Evolutionary conservation across 2,329 filamentous ascomycete species (phyloP).

Genomic region (Paraconiothyrium brasiliense): DNA sequence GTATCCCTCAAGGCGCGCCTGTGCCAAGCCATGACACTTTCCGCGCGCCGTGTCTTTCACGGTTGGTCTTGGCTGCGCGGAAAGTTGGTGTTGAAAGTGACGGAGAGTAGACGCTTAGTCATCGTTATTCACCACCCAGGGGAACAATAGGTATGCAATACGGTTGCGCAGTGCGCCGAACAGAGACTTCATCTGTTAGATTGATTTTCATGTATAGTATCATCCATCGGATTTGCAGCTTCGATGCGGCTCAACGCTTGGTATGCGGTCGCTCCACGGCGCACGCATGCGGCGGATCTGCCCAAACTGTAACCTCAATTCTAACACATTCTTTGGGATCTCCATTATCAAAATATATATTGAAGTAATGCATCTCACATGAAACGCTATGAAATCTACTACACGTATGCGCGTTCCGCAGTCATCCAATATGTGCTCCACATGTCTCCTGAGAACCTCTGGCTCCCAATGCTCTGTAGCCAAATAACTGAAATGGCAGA

Average conservation of each 20-base stretch:
- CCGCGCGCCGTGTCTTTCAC: not conserved
- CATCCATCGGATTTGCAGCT: no score
- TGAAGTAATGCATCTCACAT: no score
- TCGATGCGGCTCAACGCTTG: no score
- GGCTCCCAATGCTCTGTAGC: no score
- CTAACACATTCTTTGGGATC: accelerated
- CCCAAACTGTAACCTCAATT: not conserved
- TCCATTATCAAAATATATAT: not conserved
- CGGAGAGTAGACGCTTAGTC: not conserved
- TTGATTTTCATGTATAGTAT: no score
- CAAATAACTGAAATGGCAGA: no score
- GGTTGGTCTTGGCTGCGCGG: not conserved
- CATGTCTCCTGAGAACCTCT: no score
- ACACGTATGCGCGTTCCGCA: no score
- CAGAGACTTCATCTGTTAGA: no score
- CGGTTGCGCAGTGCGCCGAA: not conserved
- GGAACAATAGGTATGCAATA: not conserved
- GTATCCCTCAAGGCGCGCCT: not conserved
- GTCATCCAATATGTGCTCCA: no score
- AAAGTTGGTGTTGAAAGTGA: not conserved
- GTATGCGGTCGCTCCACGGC: not conserved
- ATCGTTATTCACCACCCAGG: not conserved
- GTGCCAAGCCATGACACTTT: not conserved
- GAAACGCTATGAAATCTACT: no score
- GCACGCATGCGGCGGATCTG: not conserved